Evolutionary conservation across 1,284 basidiomycete genomes (phyloP).

Genomic region (Rhodotorula sp.): DNA sequence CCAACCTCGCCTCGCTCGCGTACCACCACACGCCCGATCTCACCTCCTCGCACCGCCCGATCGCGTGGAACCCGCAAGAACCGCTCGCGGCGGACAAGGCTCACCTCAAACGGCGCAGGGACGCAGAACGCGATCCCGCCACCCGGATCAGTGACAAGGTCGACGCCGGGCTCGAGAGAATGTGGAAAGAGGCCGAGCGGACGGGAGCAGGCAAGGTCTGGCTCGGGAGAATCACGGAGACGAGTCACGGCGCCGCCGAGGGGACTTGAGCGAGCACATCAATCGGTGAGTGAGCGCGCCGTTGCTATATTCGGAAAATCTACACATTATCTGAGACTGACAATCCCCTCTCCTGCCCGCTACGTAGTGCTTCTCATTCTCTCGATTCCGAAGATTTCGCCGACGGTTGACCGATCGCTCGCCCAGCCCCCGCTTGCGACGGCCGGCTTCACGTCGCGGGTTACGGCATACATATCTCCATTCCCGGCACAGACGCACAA

Average conservation of each 20-base stretch:
- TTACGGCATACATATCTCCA: too few relatives aligned
- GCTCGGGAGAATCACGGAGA: constrained; percentile 1
- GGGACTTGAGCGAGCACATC: too few relatives aligned
- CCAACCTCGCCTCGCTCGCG: constrained; percentile 17
- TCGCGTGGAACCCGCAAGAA: constrained; percentile 30
- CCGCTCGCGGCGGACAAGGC: constrained; percentile 10
- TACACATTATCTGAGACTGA: too few relatives aligned
- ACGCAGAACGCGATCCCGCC: background rate
- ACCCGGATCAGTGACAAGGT: background rate
- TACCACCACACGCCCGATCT: constrained; percentile 23
- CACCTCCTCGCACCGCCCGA: constrained; percentile 13
- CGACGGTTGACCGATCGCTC: too few relatives aligned
- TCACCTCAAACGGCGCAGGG: constrained; percentile 6
- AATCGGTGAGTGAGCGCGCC: too few relatives aligned
- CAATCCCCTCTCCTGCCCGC: too few relatives aligned
- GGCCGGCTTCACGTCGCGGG: too few relatives aligned
- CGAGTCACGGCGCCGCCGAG: background rate
- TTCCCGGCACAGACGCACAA: too few relatives aligned
- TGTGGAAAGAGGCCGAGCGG: constrained; percentile 2
- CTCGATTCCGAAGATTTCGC: too few relatives aligned
- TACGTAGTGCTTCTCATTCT: too few relatives aligned
- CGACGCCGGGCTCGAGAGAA: background rate
- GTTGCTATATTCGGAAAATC: too few relatives aligned
- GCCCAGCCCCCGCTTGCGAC: too few relatives aligned
- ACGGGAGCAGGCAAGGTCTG: background rate